Base-by-base conservation (phyloP, 2,329 filamentous ascomycete genomes). In the Colletotrichum theobromicola region DNA sequence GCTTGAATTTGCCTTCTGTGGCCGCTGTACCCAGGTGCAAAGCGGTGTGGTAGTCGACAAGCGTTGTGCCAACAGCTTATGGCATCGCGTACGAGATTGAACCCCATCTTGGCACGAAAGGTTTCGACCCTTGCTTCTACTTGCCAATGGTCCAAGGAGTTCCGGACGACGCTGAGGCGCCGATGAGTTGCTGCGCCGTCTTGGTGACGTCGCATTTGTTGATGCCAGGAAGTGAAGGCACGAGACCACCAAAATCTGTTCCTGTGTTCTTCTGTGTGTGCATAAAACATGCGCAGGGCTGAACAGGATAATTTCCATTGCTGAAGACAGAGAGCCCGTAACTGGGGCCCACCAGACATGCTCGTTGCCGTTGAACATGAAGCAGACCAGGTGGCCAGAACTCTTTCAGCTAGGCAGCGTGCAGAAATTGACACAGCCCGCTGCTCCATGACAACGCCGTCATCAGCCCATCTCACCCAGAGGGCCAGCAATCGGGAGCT, bases 121-220 rank as follows among this genome's bases (percentile, higher is more conserved):
- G 57, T 12, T 16, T 74, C 67, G 7, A 74, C 32, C 32, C 53
- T 70, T 7, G 67, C 61, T 15, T 71, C 37, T 18, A 74, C 18
- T 42, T 74, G 61, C 71, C 71, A 74, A 18, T 66, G 67, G 15
- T 32, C 32, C 21, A 74, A 28, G 12, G 67, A 61, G 53, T 65
- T 32, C 21, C 32, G 53, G 21, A 74, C 10, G n/a, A 58, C 42
- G 6, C 28, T 30, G 24, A 61, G 34, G 9, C 37, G 67, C 35
- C 61, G 71, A 26, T 60, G 70, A 7, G 53, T 42, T 16, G 53
- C 53, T 21, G 60, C 53, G 18, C 53, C 24, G 15, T 9, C 28
- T n/a, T 61, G 24, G 12, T 61, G 37, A 21, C 12, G 26, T 55
- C 24, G 16, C 18, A 32, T 35, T 9, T 71, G 71, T 24, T 62